Evolutionary conservation across 2,329 filamentous ascomycete genomes (phyloP), one percentile per base, ranked within the genome.

Genomic region (Fusarium abutilonis): DNA sequence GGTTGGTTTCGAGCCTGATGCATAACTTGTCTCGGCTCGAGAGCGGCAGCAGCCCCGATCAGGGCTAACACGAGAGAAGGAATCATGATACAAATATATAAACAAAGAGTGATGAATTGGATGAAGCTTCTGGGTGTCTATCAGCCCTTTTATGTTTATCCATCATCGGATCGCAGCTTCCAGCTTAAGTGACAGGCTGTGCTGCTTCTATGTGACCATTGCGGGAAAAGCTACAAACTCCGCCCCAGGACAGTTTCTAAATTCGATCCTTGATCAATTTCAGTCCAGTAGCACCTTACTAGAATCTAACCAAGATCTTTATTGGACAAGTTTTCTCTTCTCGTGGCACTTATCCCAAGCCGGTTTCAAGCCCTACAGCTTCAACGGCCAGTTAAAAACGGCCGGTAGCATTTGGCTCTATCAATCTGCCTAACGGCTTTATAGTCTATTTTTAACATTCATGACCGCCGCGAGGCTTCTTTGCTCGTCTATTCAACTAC

Each of bases 21-120:
- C 52, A 64, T 48, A n/a, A 70, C 29, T 39, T 69, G 50, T 36
- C 65, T 35, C 6, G 66, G 66, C 13, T 70, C 68, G 8, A 70
- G 53, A 40, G 62, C 61, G 29, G 64, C 52, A 36, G 54, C 40
- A 11, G 69, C 32, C 36, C 68, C 66, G 0, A 43, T 56, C 6
- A 70, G 54, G 57, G 64, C 62, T 39, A 70, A n/a, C 23, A 70
- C 17, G 38, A 60, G 23, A 40, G 57, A 51, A 39, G 57, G 31
- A 32, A 64, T 54, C 68, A 70, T 70, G 40, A 39, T 54, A 29
- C 42, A 32, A n/a, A 17, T 23, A 15, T 32, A 23, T 2, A 26
- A n/a, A 36, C 14, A 29, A 44, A 53, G 34, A 32, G 34, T 44
- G 29, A 36, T 59, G 48, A 17, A 32, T 48, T 51, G 53, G 52